A percentile compares a stretch with the other conserved stretches of the same genome.
phyloP scores from a whole-genome alignment of 1,284 basidiomycete species.

The Trametes hirsuta region DNA sequence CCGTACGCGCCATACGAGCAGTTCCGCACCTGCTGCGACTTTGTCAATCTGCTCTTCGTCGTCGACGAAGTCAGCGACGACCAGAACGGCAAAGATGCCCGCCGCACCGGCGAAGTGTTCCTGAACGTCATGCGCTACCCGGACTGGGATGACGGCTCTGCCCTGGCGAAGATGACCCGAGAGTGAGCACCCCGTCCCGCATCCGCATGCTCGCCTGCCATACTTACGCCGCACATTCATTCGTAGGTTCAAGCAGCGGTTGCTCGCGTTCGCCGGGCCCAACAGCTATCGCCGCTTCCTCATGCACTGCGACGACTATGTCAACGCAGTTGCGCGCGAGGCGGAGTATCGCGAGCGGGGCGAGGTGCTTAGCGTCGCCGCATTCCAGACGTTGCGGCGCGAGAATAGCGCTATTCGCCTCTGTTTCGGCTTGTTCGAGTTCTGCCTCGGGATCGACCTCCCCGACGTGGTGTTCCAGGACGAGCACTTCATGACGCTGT shows the following conservation, averaged over 20 bases:
- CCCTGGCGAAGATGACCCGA: slow-evolving; percentile 39
- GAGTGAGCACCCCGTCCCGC: slow-evolving; percentile 31
- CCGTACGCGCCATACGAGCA: slow-evolving; percentile 61
- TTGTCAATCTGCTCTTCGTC: slow-evolving; percentile 69
- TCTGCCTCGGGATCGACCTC: slow-evolving; percentile 42
- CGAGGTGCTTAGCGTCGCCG: slow-evolving; percentile 35
- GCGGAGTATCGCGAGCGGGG: slow-evolving; percentile 39
- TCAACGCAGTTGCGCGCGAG: slow-evolving; percentile 41
- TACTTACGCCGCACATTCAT: slow-evolving; percentile 1
- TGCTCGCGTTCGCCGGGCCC: slow-evolving; percentile 47
- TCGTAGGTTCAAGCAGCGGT: slow-evolving; percentile 54
- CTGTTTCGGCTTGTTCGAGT: slow-evolving; percentile 45
- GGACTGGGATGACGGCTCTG: slow-evolving; percentile 39
- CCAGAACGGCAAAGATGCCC: slow-evolving; percentile 57
- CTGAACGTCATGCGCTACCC: slow-evolving; percentile 39
- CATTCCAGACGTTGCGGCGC: slow-evolving; percentile 40
- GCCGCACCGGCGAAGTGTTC: slow-evolving; percentile 55
- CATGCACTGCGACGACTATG: slow-evolving; percentile 37
- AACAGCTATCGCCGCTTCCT: slow-evolving; percentile 44
- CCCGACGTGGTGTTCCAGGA: slow-evolving; percentile 43
- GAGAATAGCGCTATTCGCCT: slow-evolving; percentile 45
- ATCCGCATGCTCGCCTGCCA: slow-evolving; percentile 5
- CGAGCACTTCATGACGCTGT: slow-evolving; percentile 37
- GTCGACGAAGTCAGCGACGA: slow-evolving; percentile 74
- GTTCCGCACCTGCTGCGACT: slow-evolving; percentile 66